Conservation (phyloP, 495 filamentous ascomycete species). For the Barbatosphaeria neglecta region DNA sequence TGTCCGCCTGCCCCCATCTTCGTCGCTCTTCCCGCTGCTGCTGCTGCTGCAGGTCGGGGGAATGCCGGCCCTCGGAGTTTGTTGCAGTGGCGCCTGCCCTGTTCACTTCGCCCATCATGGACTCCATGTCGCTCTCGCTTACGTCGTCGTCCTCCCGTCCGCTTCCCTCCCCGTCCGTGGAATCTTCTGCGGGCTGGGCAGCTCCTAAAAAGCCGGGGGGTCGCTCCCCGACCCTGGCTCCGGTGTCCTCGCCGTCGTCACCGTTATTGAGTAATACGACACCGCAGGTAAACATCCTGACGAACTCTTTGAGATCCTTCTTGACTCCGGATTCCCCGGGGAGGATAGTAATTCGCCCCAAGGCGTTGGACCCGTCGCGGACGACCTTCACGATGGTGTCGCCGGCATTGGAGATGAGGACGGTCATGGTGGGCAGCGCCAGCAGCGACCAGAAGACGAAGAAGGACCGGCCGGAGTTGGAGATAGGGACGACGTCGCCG, state of each 20-base stretch:
- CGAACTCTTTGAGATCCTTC: constrained; percentile 23
- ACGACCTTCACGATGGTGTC: constrained; percentile 65
- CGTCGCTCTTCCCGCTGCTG: neutral
- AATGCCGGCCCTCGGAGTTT: constrained; percentile 7
- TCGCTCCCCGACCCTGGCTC: constrained; percentile 9
- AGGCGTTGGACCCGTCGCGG: constrained; percentile 53
- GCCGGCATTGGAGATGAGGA: constrained; percentile 74
- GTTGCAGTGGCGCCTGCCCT: constrained; percentile 8
- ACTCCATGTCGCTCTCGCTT: constrained; percentile 6
- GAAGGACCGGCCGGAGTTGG: constrained; percentile 63
- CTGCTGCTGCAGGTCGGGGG: constrained; percentile 14
- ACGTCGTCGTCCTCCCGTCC: constrained; percentile 9
- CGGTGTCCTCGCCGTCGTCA: constrained; percentile 16
- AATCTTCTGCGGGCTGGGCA: constrained; percentile 5
- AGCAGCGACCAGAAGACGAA: constrained; percentile 88
- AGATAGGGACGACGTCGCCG: constrained; percentile 60
- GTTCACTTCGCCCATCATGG: neutral
- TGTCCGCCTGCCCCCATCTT: too few species aligned
- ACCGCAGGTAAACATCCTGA: constrained; percentile 24
- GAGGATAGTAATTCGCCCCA: constrained; percentile 65
- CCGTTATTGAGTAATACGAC: constrained; percentile 19
- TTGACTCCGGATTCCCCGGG: constrained; percentile 51
- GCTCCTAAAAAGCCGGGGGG: constrained; percentile 34
- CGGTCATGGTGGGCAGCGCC: constrained; percentile 70
- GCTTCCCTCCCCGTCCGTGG: constrained; percentile 2